Evolutionary conservation across 192 early-diverging fungal species (phyloP).

Genomic region (Radiomyces spectabilis): DNA sequence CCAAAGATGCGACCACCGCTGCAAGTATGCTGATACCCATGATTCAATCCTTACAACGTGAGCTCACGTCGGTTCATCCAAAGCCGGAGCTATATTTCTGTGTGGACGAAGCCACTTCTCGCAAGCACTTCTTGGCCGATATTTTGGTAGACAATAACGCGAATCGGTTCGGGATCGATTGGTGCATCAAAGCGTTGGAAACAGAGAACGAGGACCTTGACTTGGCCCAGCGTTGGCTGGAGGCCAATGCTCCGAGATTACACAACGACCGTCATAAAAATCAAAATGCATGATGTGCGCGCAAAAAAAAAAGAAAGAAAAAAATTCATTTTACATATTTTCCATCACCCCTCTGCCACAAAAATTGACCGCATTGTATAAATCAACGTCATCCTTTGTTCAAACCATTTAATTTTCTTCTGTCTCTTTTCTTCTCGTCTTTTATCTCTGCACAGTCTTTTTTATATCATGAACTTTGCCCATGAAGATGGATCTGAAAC

Average conservation of each 20-base stretch:
- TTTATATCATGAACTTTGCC: no score
- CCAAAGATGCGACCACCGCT: conserved; percentile 56
- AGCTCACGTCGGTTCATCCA: conserved; percentile 23
- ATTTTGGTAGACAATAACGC: conserved; percentile 17
- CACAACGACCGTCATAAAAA: no score
- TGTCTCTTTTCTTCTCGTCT: no score
- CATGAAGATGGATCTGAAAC: no score
- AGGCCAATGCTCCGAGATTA: conserved; percentile 53
- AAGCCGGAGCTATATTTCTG: conserved; percentile 45
- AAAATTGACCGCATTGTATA: no score
- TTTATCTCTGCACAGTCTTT: no score
- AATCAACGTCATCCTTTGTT: no score
- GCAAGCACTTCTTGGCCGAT: conserved; percentile 39
- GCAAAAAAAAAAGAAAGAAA: no score
- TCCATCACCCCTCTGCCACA: no score
- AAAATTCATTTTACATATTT: no score
- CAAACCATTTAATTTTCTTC: no score
- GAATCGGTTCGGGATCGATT: conserved; percentile 39
- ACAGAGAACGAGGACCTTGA: conserved; percentile 42
- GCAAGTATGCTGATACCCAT: conserved; percentile 46
- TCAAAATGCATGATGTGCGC: no score
- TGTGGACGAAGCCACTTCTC: conserved; percentile 48
- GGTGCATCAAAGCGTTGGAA: conserved; percentile 64
- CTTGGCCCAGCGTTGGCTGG: conserved; percentile 48
- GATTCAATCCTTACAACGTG: conserved; percentile 38